Percentiles rank a stretch among this genome's conserved stretches.
These are phyloP conservation scores for Cercis canadensis DNA, from an alignment of 306 rosid genomes.

Conservation along the genomic window DNA sequence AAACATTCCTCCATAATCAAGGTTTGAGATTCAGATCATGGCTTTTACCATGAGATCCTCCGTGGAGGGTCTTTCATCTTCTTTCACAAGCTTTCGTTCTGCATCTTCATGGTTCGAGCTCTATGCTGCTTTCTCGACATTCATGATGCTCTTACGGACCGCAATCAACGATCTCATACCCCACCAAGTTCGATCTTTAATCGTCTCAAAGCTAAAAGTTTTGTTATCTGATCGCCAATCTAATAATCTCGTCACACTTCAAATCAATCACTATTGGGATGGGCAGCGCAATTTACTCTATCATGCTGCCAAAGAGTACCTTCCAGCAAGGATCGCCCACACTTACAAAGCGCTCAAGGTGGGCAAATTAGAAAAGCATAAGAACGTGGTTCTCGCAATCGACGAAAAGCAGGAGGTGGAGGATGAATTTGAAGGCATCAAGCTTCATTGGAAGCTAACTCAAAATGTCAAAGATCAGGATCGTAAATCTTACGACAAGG, in stretches of 20 bases:
- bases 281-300: slow-evolving; percentile 29
- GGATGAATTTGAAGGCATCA: slow-evolving; percentile 40
- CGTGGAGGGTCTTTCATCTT: not conserved
- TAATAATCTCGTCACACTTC: slow-evolving; percentile 20
- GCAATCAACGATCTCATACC: slow-evolving; percentile 51
- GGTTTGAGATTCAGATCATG: no score
- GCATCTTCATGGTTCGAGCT: slow-evolving; percentile 54
- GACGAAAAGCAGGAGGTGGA: slow-evolving; percentile 37
- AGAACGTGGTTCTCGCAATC: slow-evolving; percentile 1
- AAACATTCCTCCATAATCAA: no score
- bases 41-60: slow-evolving; percentile 3
- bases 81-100: slow-evolving; percentile 22
- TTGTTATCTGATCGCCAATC: not conserved
- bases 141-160: slow-evolving; percentile 43
- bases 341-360: slow-evolving; percentile 39
- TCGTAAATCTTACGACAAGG: not conserved
- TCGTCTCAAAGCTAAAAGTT: slow-evolving; percentile 12
- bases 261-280: slow-evolving; percentile 31
- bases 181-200: not conserved
- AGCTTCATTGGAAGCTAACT: slow-evolving; percentile 37
- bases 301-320: slow-evolving; percentile 37
- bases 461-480: not conserved
- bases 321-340: slow-evolving; percentile 9
- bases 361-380: slow-evolving; percentile 16
- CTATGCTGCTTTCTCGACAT: slow-evolving; percentile 45